Percentiles rank a stretch among this genome's conserved stretches.
Conservation (phyloP, 805 yeast genomes). For the Diddensiella caesifluorescens region DNA sequence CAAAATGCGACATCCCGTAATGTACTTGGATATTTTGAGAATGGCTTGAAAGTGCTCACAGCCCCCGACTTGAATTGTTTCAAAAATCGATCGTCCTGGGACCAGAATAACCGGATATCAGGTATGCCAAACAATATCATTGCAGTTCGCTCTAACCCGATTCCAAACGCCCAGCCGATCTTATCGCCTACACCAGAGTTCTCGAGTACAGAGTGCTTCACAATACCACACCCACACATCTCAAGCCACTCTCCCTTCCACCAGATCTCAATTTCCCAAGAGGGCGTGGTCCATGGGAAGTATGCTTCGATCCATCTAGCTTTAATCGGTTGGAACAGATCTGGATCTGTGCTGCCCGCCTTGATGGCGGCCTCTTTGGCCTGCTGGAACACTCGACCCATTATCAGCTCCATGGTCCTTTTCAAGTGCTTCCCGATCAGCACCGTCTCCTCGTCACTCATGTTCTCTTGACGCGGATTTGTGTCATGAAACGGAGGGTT, state of each 20-base stretch:
- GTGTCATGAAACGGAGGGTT: conserved; percentile 46
- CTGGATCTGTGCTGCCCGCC: conserved; percentile 56
- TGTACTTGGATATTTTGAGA: conserved; percentile 86
- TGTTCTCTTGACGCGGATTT: conserved; percentile 78
- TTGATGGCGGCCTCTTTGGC: conserved; percentile 57
- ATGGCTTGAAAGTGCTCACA: conserved; percentile 74
- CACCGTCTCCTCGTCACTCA: conserved; percentile 63
- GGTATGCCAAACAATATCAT: conserved; percentile 95
- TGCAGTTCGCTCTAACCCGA: conserved; percentile 91
- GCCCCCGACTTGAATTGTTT: conserved; percentile 62
- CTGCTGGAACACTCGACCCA: conserved; percentile 72
- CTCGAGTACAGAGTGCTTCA: conserved; percentile 66
- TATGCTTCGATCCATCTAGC: conserved; percentile 93
- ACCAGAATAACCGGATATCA: conserved; percentile 91
- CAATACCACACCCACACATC: conserved; percentile 93
- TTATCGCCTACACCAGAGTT: conserved; percentile 61
- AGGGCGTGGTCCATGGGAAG: conserved; percentile 98
- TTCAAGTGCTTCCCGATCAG: conserved; percentile 74
- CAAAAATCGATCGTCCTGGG: conserved; percentile 69
- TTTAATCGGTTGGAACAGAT: conserved; percentile 66
- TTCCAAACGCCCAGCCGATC: conserved; percentile 96
- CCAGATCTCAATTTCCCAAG: conserved; percentile 98
- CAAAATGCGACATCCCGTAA: conserved; percentile 88
- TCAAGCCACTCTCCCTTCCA: conserved; percentile 99
- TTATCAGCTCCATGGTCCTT: conserved; percentile 76